Base-by-base conservation (phyloP, 768 basidiomycete species). In the Neoboletus magnificus region DNA sequence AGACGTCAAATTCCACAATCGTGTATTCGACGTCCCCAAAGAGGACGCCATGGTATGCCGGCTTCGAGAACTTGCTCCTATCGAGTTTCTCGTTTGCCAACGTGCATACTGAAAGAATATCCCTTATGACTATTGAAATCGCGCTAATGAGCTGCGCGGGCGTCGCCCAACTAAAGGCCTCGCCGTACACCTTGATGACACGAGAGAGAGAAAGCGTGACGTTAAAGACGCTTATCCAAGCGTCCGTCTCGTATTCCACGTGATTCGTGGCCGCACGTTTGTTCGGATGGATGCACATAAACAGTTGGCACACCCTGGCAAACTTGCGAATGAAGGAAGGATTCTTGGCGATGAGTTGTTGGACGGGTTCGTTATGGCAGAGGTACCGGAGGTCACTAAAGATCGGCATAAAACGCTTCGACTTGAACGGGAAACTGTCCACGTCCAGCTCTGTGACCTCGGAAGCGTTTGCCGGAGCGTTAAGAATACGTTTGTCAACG, bases 171-270 rank as follows among this genome's bases (percentile, higher is more conserved):
- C 79, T 72, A 66, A 87, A 96, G 0, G 90, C 87, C 61, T 91
- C 90, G 7, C 94, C 95, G 57, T 93, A 91, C 1, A 87, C 87
- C 66, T 93, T 91, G 76, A 92, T 91, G 39, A 93, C 84, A 42
- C 93, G 85, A 7, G 90, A 89, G 25, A 99, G 74, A 33, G 92
- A 94, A 11, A 96, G 82, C 7, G 93, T 94, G 23, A 98, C 89
- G 62, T 95, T 94, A 73, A 98, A 98, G 15, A 97, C 92, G 63
- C 87, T 91, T 58, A 97, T 92, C 96, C 95, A 97, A 20, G 89
- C 88, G 61, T 99, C 97, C 30, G 89, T 89, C 74, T 99, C 97
- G 74, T 91, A 99, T 71, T 98, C 96, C 63, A 99, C 84, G 62
- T 98, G 97, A 49, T 77, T 87, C 29, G 82, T 80, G 6, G 79